phyloP scores from a whole-genome alignment of 257 asterid genomes.

The Solanum microdontum region DNA sequence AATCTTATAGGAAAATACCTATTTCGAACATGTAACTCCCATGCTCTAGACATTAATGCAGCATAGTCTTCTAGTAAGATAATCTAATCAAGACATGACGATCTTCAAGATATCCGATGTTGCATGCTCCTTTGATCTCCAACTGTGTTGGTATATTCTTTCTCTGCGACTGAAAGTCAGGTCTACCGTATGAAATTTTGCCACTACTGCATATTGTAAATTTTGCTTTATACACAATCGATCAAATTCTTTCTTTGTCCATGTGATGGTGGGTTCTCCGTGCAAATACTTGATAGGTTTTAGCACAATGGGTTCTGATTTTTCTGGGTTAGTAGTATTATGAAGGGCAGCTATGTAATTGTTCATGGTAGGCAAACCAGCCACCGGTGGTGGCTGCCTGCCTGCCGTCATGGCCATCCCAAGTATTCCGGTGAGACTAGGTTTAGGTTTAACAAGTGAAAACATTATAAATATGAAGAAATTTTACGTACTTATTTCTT shows the following conservation, averaged over 20 bases:
- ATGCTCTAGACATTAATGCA: not conserved
- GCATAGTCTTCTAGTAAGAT: not conserved
- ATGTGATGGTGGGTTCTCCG: not conserved
- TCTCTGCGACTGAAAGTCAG: not conserved
- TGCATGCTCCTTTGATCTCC: not conserved
- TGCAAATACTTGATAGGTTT: not conserved
- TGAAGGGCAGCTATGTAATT: not conserved
- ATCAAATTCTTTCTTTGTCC: not conserved
- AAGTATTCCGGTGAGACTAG: not conserved
- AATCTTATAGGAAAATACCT: not conserved
- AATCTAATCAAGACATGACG: not conserved
- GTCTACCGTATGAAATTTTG: not conserved
- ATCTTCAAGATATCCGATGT: not conserved
- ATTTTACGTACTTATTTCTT: not conserved
- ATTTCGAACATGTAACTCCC: not conserved
- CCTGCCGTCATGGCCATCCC: not conserved
- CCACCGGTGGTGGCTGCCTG: not conserved
- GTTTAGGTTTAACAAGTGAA: not conserved
- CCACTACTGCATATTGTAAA: not conserved
- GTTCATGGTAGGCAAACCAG: not conserved
- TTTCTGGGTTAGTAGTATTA: not conserved
- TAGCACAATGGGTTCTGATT: not conserved
- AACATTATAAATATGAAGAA: not conserved
- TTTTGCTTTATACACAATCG: not conserved
- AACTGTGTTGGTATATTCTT: not conserved